Evolutionary conservation across 306 rosid genomes (phyloP), one percentile per base, ranked within the genome.

Genomic region (Begonia fuchsioides): DNA sequence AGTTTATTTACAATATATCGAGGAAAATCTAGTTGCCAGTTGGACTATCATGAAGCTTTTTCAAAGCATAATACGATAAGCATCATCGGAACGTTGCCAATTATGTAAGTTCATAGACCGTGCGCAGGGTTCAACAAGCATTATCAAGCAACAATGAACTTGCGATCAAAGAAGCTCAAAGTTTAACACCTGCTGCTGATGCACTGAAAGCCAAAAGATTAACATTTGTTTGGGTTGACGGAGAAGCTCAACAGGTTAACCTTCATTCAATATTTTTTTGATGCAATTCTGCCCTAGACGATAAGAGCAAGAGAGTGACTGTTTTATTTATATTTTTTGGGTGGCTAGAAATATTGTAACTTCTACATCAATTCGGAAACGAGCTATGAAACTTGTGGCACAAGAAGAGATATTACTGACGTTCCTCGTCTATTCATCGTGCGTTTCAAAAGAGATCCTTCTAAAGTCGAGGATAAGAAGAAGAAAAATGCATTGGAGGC

Each of bases 181-280:
- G 72, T 44, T 51, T 59, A 49, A 60, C 75, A 59, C 76, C 80
- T 8, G 95, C 82, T 43, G 74, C 72, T 32, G 76, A 39, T 46
- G 93, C 87, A 4, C 55, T 74, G 49, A 66, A 62, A 54, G 62
- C 55, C 54, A 81, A 73, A 57, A 74, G 94, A 56, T 58, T 90
- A 72, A 76, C 97, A 56, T 79, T 90, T 72, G 61, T 87, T 62
- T 90, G 97, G 97, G 77, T 90, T 75, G 97, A 84, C 39, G 93
- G 97, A 56, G 93, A 81, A 75, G 79, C 69, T 46, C 95, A 90
- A 56, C 69, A 81, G 92, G 97, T 84, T 48, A 47, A 48, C 40
- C 12, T 47, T 49, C 35, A 26, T 20, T 20, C 2, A 20, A 2
- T 2, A 3, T 19, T 20, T 20, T 20, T 20, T 1, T 6, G 5